Conservation (phyloP, 345 rosid genomes). For the Cochlearia excelsa region DNA sequence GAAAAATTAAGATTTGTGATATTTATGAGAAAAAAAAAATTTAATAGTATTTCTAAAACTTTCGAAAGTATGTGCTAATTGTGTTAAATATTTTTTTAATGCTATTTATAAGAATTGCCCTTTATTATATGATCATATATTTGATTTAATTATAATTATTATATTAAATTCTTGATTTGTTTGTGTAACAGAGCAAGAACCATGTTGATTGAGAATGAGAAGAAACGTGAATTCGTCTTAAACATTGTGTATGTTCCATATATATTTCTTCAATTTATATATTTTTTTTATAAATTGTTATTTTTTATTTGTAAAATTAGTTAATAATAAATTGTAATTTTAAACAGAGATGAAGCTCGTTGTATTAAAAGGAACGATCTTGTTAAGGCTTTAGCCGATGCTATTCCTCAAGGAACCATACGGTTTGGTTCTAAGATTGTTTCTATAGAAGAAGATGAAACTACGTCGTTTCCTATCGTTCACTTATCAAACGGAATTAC, state of each 20-base stretch:
- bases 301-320: neutral
- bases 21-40: too few species aligned
- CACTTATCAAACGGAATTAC: conserved; percentile 26
- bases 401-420: conserved; percentile 33
- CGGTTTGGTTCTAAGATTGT: conserved; percentile 30
- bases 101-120: too few species aligned
- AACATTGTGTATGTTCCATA: conserved; percentile 12
- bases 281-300: neutral
- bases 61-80: too few species aligned
- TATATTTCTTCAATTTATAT: neutral
- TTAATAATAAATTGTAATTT: neutral
- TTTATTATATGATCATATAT: too few species aligned
- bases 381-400: conserved; percentile 35
- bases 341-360: conserved; percentile 36
- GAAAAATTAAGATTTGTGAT: too few species aligned
- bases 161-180: neutral
- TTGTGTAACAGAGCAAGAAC: conserved; percentile 20
- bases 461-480: conserved; percentile 27
- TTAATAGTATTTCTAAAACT: too few species aligned
- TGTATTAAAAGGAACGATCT: conserved; percentile 38
- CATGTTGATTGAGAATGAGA: conserved; percentile 28
- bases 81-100: too few species aligned
- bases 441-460: conserved; percentile 22
- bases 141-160: too few species aligned
- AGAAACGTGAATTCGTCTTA: conserved; percentile 25